Evolutionary conservation across 768 basidiomycete genomes (phyloP), one percentile per base, ranked within the genome.

Genomic region (Kwoniella dejecticola): DNA sequence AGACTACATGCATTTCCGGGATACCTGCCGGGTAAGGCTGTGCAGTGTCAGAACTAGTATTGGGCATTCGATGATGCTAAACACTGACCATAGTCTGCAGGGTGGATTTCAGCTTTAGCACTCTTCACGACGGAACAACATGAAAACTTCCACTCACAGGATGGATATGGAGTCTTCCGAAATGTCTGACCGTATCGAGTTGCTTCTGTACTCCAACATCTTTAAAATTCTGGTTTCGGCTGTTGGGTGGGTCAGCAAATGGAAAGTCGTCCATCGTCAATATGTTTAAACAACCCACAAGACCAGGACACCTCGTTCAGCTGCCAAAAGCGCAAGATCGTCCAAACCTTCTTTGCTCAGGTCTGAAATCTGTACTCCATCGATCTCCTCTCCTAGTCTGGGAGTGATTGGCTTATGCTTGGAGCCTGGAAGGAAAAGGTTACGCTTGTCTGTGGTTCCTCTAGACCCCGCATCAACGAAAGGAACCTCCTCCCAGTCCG

Each of bases 1-100:
- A 65, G n/a, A 65, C 53, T 2, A 65, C 58, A 3, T 59, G 44
- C 21, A 65, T 60, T 47, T 65, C n/a, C n/a, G n/a, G n/a, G n/a
- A n/a, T n/a, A n/a, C n/a, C n/a, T n/a, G n/a, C n/a, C n/a, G n/a
- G n/a, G n/a, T n/a, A n/a, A n/a, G n/a, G n/a, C n/a, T n/a, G n/a
- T n/a, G n/a, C n/a, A n/a, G n/a, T n/a, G n/a, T n/a, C n/a, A n/a
- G n/a, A n/a, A n/a, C n/a, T n/a, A n/a, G n/a, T n/a, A n/a, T n/a
- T n/a, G n/a, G n/a, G n/a, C n/a, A n/a, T n/a, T n/a, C n/a, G n/a
- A n/a, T n/a, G n/a, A n/a, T n/a, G n/a, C n/a, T n/a, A n/a, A n/a
- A n/a, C n/a, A n/a, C n/a, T n/a, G n/a, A n/a, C n/a, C n/a, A n/a
- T n/a, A n/a, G n/a, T n/a, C n/a, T n/a, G n/a, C n/a, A n/a, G n/a